Base-by-base conservation (phyloP, 345 rosid species). In the Citrus reticulata region DNA sequence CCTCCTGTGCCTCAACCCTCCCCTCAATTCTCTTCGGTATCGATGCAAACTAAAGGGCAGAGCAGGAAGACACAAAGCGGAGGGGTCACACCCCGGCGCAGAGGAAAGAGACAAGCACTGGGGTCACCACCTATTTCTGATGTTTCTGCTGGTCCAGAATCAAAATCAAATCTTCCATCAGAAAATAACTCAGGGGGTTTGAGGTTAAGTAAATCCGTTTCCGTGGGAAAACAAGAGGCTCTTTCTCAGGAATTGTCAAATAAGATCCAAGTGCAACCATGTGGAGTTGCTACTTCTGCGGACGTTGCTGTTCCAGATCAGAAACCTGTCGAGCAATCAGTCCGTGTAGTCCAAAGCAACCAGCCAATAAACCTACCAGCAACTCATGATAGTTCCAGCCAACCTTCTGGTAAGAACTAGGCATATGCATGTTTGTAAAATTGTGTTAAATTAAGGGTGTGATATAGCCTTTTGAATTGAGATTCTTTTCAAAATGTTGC, bases 41-140 rank as follows among this genome's bases (percentile, higher is more conserved):
- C 13, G 0, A 11, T 24, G 35, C 79, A 77, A 57, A 59, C 37
- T 70, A 71, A 62, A 60, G 80, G 80, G 29, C 80, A 72, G 68
- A 42, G 62, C 70, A 59, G 68, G 58, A 78, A 78, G 61, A 39
- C 46, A 59, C 75, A 70, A 72, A 70, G 80, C 34, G 83, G 77
- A 70, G 84, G 61, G 55, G 89, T 81, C 49, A 70, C 85, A 70
- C 86, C 87, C 39, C 77, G 89, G 25, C 89, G 87, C 30, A 84
- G 91, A 78, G 87, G 91, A 51, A 88, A 76, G 77, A 88, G 82
- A 69, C 86, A 78, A 49, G 86, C 75, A 29, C 46, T 60, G 9
- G 35, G 72, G 22, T 49, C 66, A 7, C 64, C 82, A 29, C 2
- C 79, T 68, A 55, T 75, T 60, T 11, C 78, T 54, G 83, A 82